phyloP scores from a whole-genome alignment of 164 flowering plant genomes.

The Umbilicus rupestris region DNA sequence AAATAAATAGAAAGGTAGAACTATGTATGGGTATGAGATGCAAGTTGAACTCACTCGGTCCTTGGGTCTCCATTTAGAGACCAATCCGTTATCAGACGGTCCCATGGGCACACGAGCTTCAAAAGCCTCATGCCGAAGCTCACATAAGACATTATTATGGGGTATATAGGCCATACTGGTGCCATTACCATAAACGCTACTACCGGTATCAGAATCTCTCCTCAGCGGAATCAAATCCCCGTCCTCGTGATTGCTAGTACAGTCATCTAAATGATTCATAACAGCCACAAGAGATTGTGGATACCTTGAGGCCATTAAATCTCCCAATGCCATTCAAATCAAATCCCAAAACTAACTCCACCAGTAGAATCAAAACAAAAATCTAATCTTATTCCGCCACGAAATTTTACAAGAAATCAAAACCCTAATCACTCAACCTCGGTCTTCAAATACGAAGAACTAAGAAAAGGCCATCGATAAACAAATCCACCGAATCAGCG shows the following conservation, averaged over 20 bases:
- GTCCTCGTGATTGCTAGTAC: constrained; percentile 11
- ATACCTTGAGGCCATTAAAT: constrained; percentile 72
- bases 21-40: background rate
- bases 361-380: background rate
- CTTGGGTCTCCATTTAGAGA: constrained; percentile 85
- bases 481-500: background rate
- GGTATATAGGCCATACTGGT: constrained; percentile 76
- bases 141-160: constrained; percentile 59
- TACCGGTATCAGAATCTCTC: constrained; percentile 48
- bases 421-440: background rate
- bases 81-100: constrained; percentile 66
- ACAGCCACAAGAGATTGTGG: background rate
- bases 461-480: background rate
- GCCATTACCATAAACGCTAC: constrained; percentile 24
- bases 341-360: background rate
- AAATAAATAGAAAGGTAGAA: background rate
- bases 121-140: constrained; percentile 73
- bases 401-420: background rate
- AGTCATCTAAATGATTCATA: background rate
- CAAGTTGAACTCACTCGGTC: constrained; percentile 50
- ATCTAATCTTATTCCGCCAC: too few relatives aligned
- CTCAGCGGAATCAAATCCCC: constrained; percentile 15
- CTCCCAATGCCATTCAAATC: constrained; percentile 93
- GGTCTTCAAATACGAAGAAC: background rate
- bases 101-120: constrained; percentile 58